phyloP scores from a whole-genome alignment of 1,284 basidiomycete genomes.

The Rhodotorula glutinis region DNA sequence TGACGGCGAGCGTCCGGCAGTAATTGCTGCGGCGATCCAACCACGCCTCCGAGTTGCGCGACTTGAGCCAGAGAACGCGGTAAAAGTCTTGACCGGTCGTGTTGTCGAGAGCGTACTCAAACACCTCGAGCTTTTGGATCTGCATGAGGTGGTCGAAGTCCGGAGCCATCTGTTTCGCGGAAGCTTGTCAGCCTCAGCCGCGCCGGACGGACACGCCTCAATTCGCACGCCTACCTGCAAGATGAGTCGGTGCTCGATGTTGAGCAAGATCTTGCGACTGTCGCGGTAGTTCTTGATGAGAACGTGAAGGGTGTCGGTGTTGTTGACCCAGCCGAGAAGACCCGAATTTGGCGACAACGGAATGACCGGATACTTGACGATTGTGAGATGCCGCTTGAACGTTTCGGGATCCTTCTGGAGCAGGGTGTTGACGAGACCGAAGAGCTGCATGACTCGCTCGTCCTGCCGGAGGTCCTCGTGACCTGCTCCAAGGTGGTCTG shows the following conservation, averaged over 20 bases:
- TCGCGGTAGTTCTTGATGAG: slow-evolving; percentile 90
- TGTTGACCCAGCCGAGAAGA: slow-evolving; percentile 90
- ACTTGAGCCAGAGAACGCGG: slow-evolving; percentile 94
- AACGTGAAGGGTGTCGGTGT: slow-evolving; percentile 97
- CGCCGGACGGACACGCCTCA: too few species aligned
- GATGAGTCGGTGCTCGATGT: slow-evolving; percentile 98
- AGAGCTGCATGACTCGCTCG: slow-evolving; percentile 98
- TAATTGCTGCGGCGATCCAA: slow-evolving; percentile 95
- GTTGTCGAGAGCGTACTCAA: slow-evolving; percentile 98
- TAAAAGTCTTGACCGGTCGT: slow-evolving; percentile 99
- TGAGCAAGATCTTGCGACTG: slow-evolving; percentile 89
- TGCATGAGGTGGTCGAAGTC: slow-evolving; percentile 95
- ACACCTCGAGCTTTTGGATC: slow-evolving; percentile 98
- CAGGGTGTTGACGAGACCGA: slow-evolving; percentile 93
- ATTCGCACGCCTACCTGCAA: slow-evolving; percentile 63
- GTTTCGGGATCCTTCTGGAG: slow-evolving; percentile 89
- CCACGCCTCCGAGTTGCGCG: slow-evolving; percentile 94
- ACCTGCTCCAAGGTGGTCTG: slow-evolving; percentile 53
- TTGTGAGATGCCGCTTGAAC: slow-evolving; percentile 93
- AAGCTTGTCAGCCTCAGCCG: too few species aligned
- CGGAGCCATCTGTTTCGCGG: slow-evolving; percentile 78
- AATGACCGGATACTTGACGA: slow-evolving; percentile 89
- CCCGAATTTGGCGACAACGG: slow-evolving; percentile 96
- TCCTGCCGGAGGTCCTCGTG: slow-evolving; percentile 99
- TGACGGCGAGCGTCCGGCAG: slow-evolving; percentile 90